phyloP scores from a whole-genome alignment of 2,329 filamentous ascomycete species.

The Xylaria sp. region DNA sequence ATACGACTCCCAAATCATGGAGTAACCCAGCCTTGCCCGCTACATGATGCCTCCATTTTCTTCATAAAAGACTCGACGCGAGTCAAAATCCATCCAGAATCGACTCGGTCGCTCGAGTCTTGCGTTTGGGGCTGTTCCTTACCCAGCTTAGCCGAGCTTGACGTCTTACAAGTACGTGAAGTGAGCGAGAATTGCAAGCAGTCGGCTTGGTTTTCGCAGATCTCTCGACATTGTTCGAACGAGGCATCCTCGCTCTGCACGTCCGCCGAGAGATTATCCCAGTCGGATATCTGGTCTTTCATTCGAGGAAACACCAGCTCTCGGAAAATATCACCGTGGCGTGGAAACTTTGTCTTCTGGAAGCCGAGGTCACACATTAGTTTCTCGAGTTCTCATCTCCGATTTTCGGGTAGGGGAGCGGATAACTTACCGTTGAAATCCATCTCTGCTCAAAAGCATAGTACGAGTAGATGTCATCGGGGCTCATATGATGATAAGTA shows the following conservation, averaged over 20 bases:
- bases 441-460: slow-evolving; percentile 28
- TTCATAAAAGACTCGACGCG: slow-evolving; percentile 23
- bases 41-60: slow-evolving; percentile 20
- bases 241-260: slow-evolving; percentile 14
- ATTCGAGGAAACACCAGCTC: slow-evolving; percentile 24
- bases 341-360: slow-evolving; percentile 14
- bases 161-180: slow-evolving; percentile 22
- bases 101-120: not conserved
- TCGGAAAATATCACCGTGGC: slow-evolving; percentile 33
- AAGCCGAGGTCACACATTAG: not conserved
- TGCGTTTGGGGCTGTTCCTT: not conserved
- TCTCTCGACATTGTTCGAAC: slow-evolving; percentile 22
- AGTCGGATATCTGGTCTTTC: slow-evolving; percentile 8
- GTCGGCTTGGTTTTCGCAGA: slow-evolving; percentile 18
- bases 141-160: slow-evolving; percentile 10
- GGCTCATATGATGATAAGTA: slow-evolving; percentile 32
- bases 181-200: slow-evolving; percentile 32
- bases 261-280: slow-evolving; percentile 32
- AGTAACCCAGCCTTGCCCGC: slow-evolving; percentile 22
- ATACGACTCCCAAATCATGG: slow-evolving; percentile 9
- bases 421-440: slow-evolving; percentile 19
- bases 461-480: slow-evolving; percentile 31
- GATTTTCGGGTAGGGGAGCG: not conserved
- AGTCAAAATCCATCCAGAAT: slow-evolving; percentile 29
- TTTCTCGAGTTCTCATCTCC: not conserved